phyloP scores from a whole-genome alignment of 1,139 yeast species.

The Petasospora fabianii region DNA sequence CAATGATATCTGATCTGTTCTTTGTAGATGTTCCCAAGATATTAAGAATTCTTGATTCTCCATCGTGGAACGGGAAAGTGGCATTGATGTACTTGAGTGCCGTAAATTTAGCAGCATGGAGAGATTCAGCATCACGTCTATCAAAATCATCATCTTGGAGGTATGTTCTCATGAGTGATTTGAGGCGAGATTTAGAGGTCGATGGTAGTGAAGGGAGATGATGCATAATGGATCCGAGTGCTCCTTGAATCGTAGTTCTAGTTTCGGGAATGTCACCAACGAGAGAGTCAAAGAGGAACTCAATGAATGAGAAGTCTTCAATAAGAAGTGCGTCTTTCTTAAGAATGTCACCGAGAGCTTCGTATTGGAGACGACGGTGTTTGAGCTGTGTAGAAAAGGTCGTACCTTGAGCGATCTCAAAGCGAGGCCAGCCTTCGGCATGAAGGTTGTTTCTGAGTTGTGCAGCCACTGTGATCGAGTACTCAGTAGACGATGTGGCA shows the following conservation, averaged over 20 bases:
- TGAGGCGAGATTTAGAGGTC: constrained; percentile 41
- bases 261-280: constrained; percentile 61
- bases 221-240: constrained; percentile 56
- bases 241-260: constrained; percentile 68
- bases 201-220: constrained; percentile 42
- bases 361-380: constrained; percentile 66
- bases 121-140: constrained; percentile 28
- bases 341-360: constrained; percentile 67
- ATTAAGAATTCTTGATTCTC: constrained; percentile 66
- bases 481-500: constrained; percentile 26
- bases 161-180: constrained; percentile 38
- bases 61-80: constrained; percentile 64
- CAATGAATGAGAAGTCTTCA: constrained; percentile 49
- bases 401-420: constrained; percentile 35
- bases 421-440: constrained; percentile 58
- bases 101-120: constrained; percentile 49
- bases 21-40: constrained; percentile 55
- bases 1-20: constrained; percentile 69
- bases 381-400: constrained; percentile 25
- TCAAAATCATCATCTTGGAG: constrained; percentile 33
- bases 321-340: constrained; percentile 47
- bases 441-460: constrained; percentile 49
- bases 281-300: constrained; percentile 71
- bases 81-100: constrained; percentile 65
- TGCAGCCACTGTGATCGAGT: constrained; percentile 43